Evolutionary conservation across 2,329 filamentous ascomycete species (phyloP), one percentile per base, ranked within the genome.

Genomic region (Calonectria henricotiae): DNA sequence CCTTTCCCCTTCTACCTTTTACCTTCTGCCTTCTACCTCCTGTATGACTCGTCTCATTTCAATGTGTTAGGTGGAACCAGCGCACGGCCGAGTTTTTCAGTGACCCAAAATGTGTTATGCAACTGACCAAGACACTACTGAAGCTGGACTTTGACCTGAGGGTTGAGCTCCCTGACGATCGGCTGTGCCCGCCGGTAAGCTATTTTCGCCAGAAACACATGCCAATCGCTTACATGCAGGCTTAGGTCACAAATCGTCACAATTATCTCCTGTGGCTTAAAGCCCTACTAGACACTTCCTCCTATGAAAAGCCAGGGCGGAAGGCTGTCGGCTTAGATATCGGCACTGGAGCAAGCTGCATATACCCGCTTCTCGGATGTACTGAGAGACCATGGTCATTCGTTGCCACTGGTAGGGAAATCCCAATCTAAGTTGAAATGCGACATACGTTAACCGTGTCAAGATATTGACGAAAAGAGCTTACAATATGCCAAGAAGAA

Each of bases 191-290:
- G 13, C 94, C 95, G 1, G 93, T 97, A 79, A 76, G 85, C 64
- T 27, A 4, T 8, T 7, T n/a, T 64, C 15, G 9, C 20, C 11
- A 25, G 23, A 58, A 55, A 41, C 15, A 5, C 6, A 8, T 7
- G 6, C 15, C 23, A 4, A 43, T 37, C 13, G 44, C 63, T 63
- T n/a, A 55, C 67, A 68, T 47, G 73, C 69, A 37, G 51, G 58
- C 55, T 37, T 9, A 89, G 88, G 86, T 90, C 1, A 87, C 88
- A 0, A 89, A 89, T 71, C 90, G 95, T 61, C 92, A 97, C 81
- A 96, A 96, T 78, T 99, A 99, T 80, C 90, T 98, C 23, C 85
- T 95, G 9, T 98, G 95, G 95, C 85, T 98, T 1, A 94, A 97
- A 77, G 87, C 88, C 3, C 88, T 99, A 0, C 80, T 98, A 7